phyloP scores from a whole-genome alignment of 1,139 yeast species.

The Meyerozyma athensensis region DNA sequence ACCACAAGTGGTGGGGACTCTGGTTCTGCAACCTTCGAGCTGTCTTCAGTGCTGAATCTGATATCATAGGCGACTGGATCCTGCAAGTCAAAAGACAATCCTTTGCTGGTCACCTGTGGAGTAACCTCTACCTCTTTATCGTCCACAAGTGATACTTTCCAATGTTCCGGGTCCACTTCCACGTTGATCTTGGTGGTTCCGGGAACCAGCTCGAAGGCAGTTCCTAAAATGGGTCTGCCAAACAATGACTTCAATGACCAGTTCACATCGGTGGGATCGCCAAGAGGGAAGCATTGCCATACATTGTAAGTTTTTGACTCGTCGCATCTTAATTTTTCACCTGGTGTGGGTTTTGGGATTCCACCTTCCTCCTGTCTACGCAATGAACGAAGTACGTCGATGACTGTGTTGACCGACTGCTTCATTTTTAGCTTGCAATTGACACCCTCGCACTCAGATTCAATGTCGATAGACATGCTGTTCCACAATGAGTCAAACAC shows the following conservation, averaged over 20 bases:
- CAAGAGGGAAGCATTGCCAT: conserved; percentile 76
- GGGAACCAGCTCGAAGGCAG: conserved; percentile 46
- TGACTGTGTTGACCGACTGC: conserved; percentile 70
- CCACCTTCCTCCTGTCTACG: conserved; percentile 57
- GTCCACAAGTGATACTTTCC: conserved; percentile 38
- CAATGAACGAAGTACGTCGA: conserved; percentile 65
- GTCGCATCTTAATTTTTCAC: conserved; percentile 70
- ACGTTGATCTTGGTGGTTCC: conserved; percentile 38
- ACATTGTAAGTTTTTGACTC: conserved; percentile 46
- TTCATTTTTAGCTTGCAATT: conserved; percentile 53
- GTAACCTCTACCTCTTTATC: conserved; percentile 13
- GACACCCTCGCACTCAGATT: conserved; percentile 44
- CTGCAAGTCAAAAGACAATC: conserved; percentile 22
- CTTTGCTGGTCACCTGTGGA: conserved; percentile 10
- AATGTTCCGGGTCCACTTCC: conserved; percentile 37
- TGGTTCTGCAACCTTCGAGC: conserved; percentile 28
- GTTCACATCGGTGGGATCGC: conserved; percentile 45
- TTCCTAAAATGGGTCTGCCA: conserved; percentile 63
- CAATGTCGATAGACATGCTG: conserved; percentile 80
- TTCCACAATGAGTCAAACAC: conserved; percentile 96
- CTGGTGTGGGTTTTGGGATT: conserved; percentile 76
- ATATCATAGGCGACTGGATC: conserved; percentile 35
- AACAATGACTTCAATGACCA: conserved; percentile 64
- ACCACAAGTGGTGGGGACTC: conserved; percentile 63
- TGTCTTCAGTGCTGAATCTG: conserved; percentile 31